These are phyloP conservation scores for Hemileccinum rubropunctum DNA, from an alignment of 768 basidiomycete species.

Conservation along the genomic window DNA sequence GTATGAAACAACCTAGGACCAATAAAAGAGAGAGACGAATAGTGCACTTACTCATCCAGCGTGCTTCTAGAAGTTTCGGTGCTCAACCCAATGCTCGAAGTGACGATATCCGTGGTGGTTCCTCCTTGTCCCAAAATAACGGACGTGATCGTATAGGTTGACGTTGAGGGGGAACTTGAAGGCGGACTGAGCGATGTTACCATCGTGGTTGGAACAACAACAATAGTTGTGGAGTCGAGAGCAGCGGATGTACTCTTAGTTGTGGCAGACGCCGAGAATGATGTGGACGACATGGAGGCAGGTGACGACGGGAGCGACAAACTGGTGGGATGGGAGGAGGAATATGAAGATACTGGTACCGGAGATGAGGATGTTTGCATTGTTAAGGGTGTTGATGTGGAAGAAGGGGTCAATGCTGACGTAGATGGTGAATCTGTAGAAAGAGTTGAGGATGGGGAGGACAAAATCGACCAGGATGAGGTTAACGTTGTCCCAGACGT, in stretches of 20 bases:
- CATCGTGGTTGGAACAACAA: conserved; percentile 17
- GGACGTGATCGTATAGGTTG: conserved; percentile 23
- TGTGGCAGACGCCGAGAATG: background rate
- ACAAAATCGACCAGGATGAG: background rate
- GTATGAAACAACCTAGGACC: background rate
- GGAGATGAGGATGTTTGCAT: background rate
- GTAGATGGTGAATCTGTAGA: background rate
- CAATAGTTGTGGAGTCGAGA: conserved; percentile 5
- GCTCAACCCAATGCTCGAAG: conserved; percentile 24
- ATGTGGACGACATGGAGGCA: background rate
- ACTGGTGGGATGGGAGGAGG: background rate
- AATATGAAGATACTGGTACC: background rate
- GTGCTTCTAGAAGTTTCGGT: conserved; percentile 10
- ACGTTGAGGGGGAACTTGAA: conserved; percentile 4
- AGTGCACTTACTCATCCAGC: conserved; percentile 14
- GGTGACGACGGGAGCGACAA: background rate
- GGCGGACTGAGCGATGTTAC: conserved; percentile 1
- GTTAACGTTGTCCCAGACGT: background rate
- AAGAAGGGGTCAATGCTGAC: background rate
- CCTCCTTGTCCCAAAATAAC: conserved; percentile 10
- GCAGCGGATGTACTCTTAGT: background rate
- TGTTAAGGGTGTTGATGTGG: background rate
- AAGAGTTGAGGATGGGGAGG: background rate
- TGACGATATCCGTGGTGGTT: conserved; percentile 16
- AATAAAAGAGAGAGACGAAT: background rate